These are phyloP conservation scores for Cyberlindnera subsufficiens DNA, from an alignment of 805 yeast species.

Conservation along the genomic window DNA sequence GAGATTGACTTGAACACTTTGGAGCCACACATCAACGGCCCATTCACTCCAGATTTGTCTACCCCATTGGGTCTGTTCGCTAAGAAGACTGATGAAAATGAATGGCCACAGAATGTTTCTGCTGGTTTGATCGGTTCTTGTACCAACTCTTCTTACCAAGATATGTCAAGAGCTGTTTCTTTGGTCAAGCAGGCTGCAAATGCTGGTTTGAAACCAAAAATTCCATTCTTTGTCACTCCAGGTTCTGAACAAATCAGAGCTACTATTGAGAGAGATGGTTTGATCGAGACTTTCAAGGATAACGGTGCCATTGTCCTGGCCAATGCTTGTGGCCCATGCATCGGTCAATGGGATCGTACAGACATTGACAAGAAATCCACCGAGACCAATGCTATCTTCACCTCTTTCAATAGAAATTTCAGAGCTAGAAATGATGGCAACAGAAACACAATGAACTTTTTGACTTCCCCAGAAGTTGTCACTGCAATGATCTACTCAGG, in stretches of 20 bases:
- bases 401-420: constrained; percentile 97
- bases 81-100: constrained; percentile 58
- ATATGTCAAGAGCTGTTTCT: constrained; percentile 94
- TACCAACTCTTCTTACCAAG: constrained; percentile 97
- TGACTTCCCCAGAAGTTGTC: constrained; percentile 97
- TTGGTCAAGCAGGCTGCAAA: constrained; percentile 80
- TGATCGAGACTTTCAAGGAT: constrained; percentile 69
- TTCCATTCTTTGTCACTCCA: constrained; percentile 93
- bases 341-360: constrained; percentile 98
- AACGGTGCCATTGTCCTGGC: constrained; percentile 92
- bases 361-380: constrained; percentile 61
- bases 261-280: constrained; percentile 93
- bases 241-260: constrained; percentile 99
- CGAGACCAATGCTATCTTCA: constrained; percentile 83
- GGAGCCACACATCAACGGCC: constrained; percentile 97
- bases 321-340: constrained; percentile 99
- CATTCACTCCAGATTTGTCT: constrained; percentile 96
- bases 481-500: constrained; percentile 97
- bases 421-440: constrained; percentile 98
- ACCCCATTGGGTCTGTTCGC: constrained; percentile 86
- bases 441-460: constrained; percentile 94
- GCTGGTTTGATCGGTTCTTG: constrained; percentile 98
- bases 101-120: constrained; percentile 82
- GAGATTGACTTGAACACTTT: constrained; percentile 82
- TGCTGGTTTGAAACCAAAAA: constrained; percentile 84